A percentile compares a stretch with the other conserved stretches of the same genome.
Conservation (phyloP, 805 yeast genomes). For the Saturnispora saitoi region DNA sequence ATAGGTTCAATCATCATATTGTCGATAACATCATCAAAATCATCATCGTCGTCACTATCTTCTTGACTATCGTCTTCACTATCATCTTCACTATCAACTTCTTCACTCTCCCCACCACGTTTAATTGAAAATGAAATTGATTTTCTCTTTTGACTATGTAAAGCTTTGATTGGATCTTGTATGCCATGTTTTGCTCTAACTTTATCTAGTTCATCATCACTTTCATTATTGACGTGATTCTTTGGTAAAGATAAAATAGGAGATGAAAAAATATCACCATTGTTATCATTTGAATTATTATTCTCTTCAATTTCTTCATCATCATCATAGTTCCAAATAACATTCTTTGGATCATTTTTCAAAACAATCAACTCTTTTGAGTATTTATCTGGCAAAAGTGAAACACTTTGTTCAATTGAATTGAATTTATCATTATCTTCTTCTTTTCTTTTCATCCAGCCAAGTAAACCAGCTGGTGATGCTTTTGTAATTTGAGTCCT, state of each 20-base stretch:
- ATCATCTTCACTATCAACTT: constrained; percentile 8
- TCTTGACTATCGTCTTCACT: constrained; percentile 20
- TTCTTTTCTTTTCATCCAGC: constrained; percentile 29
- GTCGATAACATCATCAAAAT: constrained; percentile 32
- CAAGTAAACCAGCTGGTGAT: constrained; percentile 21
- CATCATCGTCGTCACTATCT: constrained; percentile 26
- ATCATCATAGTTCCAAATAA: constrained; percentile 33
- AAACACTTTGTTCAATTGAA: constrained; percentile 27
- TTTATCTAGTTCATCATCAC: constrained; percentile 10
- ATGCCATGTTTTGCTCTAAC: constrained; percentile 7
- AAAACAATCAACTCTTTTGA: constrained; percentile 28
- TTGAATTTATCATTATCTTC: constrained; percentile 21
- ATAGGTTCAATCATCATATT: constrained; percentile 37
- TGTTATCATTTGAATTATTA: constrained; percentile 5
- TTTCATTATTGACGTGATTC: constrained; percentile 6
- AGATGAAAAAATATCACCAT: background rate
- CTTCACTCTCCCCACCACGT: background rate
- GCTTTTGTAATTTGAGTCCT: constrained; percentile 27
- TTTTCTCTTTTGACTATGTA: constrained; percentile 5
- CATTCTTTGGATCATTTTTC: constrained; percentile 31
- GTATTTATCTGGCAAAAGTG: constrained; percentile 31
- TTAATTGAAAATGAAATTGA: constrained; percentile 1
- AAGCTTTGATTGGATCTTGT: constrained; percentile 3
- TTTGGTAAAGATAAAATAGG: constrained; percentile 1
- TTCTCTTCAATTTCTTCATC: constrained; percentile 22